Conservation (phyloP, 495 filamentous ascomycete genomes). For the Amniculicola lignicola region DNA sequence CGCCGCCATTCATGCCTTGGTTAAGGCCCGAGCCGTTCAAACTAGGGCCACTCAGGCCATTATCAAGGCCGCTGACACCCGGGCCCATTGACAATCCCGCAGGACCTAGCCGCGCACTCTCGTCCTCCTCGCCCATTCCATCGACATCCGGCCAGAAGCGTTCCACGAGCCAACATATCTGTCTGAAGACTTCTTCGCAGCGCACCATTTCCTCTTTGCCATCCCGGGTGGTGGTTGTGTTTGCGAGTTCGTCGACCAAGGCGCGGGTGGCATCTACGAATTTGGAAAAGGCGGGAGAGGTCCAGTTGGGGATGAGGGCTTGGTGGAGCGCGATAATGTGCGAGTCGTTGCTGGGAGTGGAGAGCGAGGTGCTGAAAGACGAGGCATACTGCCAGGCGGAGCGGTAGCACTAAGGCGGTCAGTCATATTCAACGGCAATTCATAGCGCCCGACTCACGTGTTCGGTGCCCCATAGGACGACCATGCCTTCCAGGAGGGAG, state of each 20-base stretch:
- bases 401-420: slow-evolving; percentile 39
- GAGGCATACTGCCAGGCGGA: slow-evolving; percentile 43
- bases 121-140: slow-evolving; percentile 45
- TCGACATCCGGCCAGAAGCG: slow-evolving; percentile 46
- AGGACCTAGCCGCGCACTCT: slow-evolving; percentile 22
- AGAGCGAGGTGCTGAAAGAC: slow-evolving; percentile 35
- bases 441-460: slow-evolving; percentile 36
- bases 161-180: slow-evolving; percentile 43
- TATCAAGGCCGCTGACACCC: slow-evolving; percentile 13
- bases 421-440: not conserved
- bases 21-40: slow-evolving; percentile 20
- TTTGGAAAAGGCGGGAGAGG: slow-evolving; percentile 41
- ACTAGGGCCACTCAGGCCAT: slow-evolving; percentile 10
- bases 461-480: slow-evolving; percentile 74
- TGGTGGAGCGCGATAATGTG: slow-evolving; percentile 45
- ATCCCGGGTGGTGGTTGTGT: slow-evolving; percentile 36
- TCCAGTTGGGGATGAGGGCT: slow-evolving; percentile 47
- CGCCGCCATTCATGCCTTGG: slow-evolving; percentile 20
- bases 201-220: slow-evolving; percentile 41
- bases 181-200: slow-evolving; percentile 42
- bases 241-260: slow-evolving; percentile 45
- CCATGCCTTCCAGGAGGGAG: slow-evolving; percentile 60
- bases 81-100: slow-evolving; percentile 1
- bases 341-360: slow-evolving; percentile 29
- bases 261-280: slow-evolving; percentile 43